phyloP scores from a whole-genome alignment of 116 monocot species.

The Trichopus zeylanicus region DNA sequence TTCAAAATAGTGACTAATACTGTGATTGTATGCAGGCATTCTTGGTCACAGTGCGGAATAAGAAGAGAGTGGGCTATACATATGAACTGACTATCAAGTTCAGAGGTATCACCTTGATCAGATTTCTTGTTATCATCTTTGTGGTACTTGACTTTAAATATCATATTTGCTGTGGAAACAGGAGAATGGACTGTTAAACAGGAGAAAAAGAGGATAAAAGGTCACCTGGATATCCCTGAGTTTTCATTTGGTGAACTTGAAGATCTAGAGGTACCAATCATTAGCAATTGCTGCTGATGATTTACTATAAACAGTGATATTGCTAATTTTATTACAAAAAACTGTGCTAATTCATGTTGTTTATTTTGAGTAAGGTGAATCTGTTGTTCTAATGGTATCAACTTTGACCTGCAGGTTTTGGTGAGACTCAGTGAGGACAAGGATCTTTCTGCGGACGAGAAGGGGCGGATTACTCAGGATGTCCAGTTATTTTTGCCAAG shows the following conservation, averaged over 20 bases:
- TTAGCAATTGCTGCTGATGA: too few relatives aligned
- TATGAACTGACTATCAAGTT: conserved; percentile 82
- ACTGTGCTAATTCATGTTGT: too few relatives aligned
- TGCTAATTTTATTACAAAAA: too few relatives aligned
- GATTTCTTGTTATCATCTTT: too few relatives aligned
- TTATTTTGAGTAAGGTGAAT: too few relatives aligned
- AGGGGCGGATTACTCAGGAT: conserved; percentile 45
- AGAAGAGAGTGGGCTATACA: conserved; percentile 88
- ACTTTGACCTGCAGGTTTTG: conserved; percentile 80
- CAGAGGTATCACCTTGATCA: too few relatives aligned
- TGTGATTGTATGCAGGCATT: conserved; percentile 52
- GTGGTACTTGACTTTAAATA: background rate
- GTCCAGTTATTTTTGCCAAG: conserved; percentile 49
- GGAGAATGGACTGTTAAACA: conserved; percentile 73
- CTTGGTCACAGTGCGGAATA: conserved; percentile 81
- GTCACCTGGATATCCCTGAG: conserved; percentile 78
- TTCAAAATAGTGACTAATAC: too few relatives aligned
- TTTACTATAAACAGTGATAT: too few relatives aligned
- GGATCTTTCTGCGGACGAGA: conserved; percentile 43
- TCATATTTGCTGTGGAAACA: conserved; percentile 18
- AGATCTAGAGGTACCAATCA: too few relatives aligned
- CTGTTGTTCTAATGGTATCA: too few relatives aligned
- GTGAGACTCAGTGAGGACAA: conserved; percentile 59
- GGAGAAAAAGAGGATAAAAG: conserved; percentile 61
- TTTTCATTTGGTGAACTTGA: conserved; percentile 92